Evolutionary conservation across 179 eudicot species (phyloP).

Genomic region (Silene coronaria): DNA sequence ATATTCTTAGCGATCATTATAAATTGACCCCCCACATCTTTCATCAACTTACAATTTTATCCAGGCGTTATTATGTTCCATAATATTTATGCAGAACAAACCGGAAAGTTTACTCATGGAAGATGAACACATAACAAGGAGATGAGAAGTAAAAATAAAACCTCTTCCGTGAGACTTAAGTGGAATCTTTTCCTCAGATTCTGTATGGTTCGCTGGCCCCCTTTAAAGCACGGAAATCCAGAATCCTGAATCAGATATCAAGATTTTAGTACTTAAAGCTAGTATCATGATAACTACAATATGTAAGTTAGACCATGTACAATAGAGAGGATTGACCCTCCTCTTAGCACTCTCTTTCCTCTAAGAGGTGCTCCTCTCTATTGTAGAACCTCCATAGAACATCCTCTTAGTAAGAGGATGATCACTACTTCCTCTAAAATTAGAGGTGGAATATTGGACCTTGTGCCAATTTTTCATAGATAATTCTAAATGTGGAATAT

Average conservation of each 20-base stretch:
- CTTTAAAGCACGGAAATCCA: constrained; percentile 96
- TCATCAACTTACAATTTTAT: neutral
- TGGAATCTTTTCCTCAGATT: constrained; percentile 92
- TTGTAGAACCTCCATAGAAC: too few species aligned
- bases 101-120: neutral
- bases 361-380: too few species aligned
- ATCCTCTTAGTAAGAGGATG: too few species aligned
- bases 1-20: neutral
- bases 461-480: too few species aligned
- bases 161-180: constrained; percentile 94
- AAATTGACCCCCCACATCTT: neutral
- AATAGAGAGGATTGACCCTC: too few species aligned
- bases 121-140: neutral
- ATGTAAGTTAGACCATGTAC: too few species aligned
- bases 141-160: constrained; percentile 26
- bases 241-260: constrained; percentile 61
- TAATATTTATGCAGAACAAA: neutral
- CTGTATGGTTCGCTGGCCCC: constrained; percentile 90
- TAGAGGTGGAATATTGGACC: too few species aligned
- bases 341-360: too few species aligned
- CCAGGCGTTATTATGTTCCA: neutral
- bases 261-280: neutral
- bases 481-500: too few species aligned
- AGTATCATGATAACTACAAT: neutral
- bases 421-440: too few species aligned